These are phyloP conservation scores for Kodamaea laetipori DNA, from an alignment of 805 yeast genomes.

Conservation along the genomic window DNA sequence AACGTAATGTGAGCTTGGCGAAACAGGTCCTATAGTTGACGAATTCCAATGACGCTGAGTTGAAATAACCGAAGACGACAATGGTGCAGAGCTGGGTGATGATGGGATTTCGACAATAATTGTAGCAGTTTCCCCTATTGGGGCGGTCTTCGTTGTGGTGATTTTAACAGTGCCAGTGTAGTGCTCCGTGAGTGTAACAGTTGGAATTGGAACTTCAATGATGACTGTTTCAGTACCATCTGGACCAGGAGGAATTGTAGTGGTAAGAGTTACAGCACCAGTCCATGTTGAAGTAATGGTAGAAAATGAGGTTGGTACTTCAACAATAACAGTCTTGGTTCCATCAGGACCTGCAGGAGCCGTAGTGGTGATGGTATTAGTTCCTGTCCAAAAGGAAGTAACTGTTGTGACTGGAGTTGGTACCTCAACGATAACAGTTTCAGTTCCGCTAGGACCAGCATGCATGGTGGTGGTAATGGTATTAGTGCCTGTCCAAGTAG, in stretches of 20 bases:
- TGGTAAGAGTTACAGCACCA: neutral
- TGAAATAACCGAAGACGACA: too few species aligned
- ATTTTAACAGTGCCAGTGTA: constrained; percentile 13
- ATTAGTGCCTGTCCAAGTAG: constrained; percentile 12
- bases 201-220: constrained; percentile 16
- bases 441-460: constrained; percentile 15
- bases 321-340: constrained; percentile 10
- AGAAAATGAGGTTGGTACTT: constrained; percentile 9
- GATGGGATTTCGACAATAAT: constrained; percentile 13
- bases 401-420: constrained; percentile 13
- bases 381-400: constrained; percentile 14
- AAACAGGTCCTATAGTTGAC: too few species aligned
- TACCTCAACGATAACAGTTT: constrained; percentile 15
- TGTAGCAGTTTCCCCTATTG: constrained; percentile 14
- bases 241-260: constrained; percentile 6
- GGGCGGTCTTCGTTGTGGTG: constrained; percentile 11
- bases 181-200: constrained; percentile 8
- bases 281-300: constrained; percentile 13
- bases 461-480: constrained; percentile 16
- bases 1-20: too few species aligned
- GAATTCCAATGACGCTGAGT: too few species aligned
- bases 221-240: constrained; percentile 18
- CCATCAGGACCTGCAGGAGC: constrained; percentile 17
- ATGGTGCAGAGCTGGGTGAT: constrained; percentile 9
- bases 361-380: constrained; percentile 24